Percentiles rank a stretch among this genome's conserved stretches.
Evolutionary conservation across 257 asterid genomes (phyloP).

Genomic region (Penstemon eatonii): DNA sequence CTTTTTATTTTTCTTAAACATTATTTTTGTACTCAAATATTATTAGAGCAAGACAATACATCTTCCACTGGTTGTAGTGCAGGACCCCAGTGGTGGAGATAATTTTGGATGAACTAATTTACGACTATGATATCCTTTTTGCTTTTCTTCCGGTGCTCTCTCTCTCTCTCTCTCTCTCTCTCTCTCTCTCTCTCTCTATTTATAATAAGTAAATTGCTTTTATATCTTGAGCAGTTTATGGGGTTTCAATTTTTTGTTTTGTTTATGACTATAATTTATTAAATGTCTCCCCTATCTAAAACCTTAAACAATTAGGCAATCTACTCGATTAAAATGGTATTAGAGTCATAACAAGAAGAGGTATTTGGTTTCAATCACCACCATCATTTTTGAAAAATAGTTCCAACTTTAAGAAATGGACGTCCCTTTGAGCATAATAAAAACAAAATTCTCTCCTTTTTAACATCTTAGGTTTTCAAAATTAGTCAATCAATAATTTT

Average conservation of each 20-base stretch:
- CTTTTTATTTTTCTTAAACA: slow-evolving; percentile 8
- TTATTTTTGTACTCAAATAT: slow-evolving; percentile 8
- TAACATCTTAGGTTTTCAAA: too few relatives aligned
- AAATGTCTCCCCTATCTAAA: too few relatives aligned
- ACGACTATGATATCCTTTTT: slow-evolving; percentile 49
- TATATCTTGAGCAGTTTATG: background rate
- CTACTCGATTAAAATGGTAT: too few relatives aligned
- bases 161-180: slow-evolving; percentile 35
- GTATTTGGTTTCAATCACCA: too few relatives aligned
- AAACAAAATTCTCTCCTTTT: too few relatives aligned
- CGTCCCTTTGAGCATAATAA: too few relatives aligned
- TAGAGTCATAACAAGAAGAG: too few relatives aligned
- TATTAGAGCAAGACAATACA: slow-evolving; percentile 15
- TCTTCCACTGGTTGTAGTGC: slow-evolving; percentile 36
- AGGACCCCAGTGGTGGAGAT: slow-evolving; percentile 79
- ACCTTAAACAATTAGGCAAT: too few relatives aligned
- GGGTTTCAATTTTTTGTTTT: background rate
- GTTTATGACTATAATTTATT: too few relatives aligned
- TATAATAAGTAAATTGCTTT: background rate
- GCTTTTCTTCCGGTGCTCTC: slow-evolving; percentile 75
- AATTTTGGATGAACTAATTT: slow-evolving; percentile 75
- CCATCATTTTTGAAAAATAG: too few relatives aligned
- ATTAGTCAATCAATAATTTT: background rate
- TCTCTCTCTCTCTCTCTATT: slow-evolving; percentile 14
- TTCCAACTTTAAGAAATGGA: too few relatives aligned